Conservation (phyloP, 345 rosid species). For the Citrus unshiu region DNA sequence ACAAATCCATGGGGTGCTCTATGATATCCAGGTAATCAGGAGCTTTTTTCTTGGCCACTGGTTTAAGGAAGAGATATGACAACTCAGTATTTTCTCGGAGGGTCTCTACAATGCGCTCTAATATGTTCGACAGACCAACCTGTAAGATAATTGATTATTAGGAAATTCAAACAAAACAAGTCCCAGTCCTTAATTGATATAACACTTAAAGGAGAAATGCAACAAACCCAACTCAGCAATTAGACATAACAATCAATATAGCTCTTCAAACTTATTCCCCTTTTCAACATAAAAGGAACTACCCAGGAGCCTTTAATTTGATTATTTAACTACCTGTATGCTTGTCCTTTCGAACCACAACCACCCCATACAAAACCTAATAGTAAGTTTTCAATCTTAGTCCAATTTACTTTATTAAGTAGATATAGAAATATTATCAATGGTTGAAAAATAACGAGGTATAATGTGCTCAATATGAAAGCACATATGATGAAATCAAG, state of each 20-base stretch:
- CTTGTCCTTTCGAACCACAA: background rate
- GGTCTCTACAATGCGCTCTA: constrained; percentile 72
- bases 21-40: constrained; percentile 71
- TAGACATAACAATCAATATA: background rate
- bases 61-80: constrained; percentile 82
- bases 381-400: background rate
- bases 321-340: background rate
- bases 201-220: too few relatives aligned
- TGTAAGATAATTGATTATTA: constrained; percentile 20
- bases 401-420: background rate
- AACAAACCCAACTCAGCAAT: background rate
- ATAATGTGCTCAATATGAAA: background rate
- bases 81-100: constrained; percentile 55
- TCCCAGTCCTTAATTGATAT: background rate
- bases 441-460: background rate
- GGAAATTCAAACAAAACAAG: background rate
- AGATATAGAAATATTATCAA: background rate
- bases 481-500: background rate
- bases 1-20: constrained; percentile 82
- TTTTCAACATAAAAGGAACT: background rate
- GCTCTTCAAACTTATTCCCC: background rate
- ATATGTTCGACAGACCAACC: constrained; percentile 84
- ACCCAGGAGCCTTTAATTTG: background rate
- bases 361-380: background rate
- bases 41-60: constrained; percentile 87